These are phyloP conservation scores for Tuber umbilicatum DNA, from an alignment of 495 filamentous ascomycete species.

Conservation along the genomic window DNA sequence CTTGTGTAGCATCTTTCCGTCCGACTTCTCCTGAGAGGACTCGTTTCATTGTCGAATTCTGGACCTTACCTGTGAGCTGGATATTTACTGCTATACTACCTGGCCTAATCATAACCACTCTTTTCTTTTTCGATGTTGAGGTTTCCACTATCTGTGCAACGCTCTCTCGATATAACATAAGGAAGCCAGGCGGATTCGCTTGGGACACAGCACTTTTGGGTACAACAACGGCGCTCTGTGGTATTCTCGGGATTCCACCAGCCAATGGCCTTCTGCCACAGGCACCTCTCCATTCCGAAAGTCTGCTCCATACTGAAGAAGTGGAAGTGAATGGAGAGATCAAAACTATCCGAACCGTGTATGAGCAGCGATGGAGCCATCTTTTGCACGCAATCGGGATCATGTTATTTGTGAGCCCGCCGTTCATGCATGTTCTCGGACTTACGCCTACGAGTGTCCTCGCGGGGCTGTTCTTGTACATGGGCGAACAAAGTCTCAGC, in stretches of 20 bases:
- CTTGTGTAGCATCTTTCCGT: slow-evolving; percentile 51
- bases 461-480: slow-evolving; percentile 64
- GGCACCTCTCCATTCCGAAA: slow-evolving; percentile 64
- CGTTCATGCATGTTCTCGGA: slow-evolving; percentile 62
- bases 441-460: slow-evolving; percentile 63
- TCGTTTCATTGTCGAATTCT: slow-evolving; percentile 61
- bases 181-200: slow-evolving; percentile 61
- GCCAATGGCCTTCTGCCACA: slow-evolving; percentile 65
- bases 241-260: slow-evolving; percentile 63
- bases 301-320: slow-evolving; percentile 54
- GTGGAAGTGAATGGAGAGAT: slow-evolving; percentile 39
- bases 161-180: slow-evolving; percentile 58
- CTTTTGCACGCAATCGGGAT: slow-evolving; percentile 60
- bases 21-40: slow-evolving; percentile 55
- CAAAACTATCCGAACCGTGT: slow-evolving; percentile 44
- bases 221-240: slow-evolving; percentile 62
- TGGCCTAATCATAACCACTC: slow-evolving; percentile 59
- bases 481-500: slow-evolving; percentile 65
- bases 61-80: slow-evolving; percentile 58
- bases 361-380: slow-evolving; percentile 64
- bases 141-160: slow-evolving; percentile 72
- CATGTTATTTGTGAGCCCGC: slow-evolving; percentile 57
- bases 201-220: slow-evolving; percentile 65
- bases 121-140: slow-evolving; percentile 72
- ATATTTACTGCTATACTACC: slow-evolving; percentile 60